Evolutionary conservation across 176 grass and related monocot genomes (phyloP).

Genomic region (Oryza glaberrima): DNA sequence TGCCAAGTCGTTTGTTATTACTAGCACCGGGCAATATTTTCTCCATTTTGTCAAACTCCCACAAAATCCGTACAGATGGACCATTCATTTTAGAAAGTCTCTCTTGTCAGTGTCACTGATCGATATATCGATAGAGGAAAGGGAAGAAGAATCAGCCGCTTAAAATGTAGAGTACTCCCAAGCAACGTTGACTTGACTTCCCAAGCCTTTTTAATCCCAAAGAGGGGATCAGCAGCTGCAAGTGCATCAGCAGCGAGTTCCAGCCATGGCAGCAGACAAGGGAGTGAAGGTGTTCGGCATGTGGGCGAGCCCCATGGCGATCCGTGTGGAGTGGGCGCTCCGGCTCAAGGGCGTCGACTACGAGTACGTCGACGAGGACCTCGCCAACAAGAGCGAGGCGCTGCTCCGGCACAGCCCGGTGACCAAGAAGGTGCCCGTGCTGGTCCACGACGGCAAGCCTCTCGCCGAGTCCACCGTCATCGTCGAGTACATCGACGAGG

Average conservation of each 20-base stretch:
- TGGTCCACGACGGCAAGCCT: slow-evolving; percentile 58
- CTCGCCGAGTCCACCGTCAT: slow-evolving; percentile 56
- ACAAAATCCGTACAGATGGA: background rate
- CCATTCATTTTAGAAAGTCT: background rate
- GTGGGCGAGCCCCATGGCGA: slow-evolving; percentile 57
- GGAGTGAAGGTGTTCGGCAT: slow-evolving; percentile 59
- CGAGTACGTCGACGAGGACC: slow-evolving; percentile 67
- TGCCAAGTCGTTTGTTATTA: background rate
- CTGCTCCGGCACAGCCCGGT: slow-evolving; percentile 64
- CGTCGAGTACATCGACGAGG: slow-evolving; percentile 68
- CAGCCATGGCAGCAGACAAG: slow-evolving; percentile 59
- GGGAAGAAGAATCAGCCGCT: background rate
- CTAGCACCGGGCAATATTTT: background rate
- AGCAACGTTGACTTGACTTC: background rate
- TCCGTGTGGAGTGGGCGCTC: slow-evolving; percentile 63
- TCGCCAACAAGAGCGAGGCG: slow-evolving; percentile 58
- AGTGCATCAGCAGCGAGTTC: background rate
- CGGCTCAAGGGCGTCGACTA: slow-evolving; percentile 62
- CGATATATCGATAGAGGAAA: background rate
- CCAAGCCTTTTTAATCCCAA: background rate
- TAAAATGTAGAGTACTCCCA: background rate
- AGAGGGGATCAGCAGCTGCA: background rate
- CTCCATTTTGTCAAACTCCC: background rate
- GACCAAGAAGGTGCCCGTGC: slow-evolving; percentile 66
- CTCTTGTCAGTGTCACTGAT: background rate